Evolutionary conservation across 495 filamentous ascomycete genomes (phyloP).

Genomic region (Penicillium canescens): DNA sequence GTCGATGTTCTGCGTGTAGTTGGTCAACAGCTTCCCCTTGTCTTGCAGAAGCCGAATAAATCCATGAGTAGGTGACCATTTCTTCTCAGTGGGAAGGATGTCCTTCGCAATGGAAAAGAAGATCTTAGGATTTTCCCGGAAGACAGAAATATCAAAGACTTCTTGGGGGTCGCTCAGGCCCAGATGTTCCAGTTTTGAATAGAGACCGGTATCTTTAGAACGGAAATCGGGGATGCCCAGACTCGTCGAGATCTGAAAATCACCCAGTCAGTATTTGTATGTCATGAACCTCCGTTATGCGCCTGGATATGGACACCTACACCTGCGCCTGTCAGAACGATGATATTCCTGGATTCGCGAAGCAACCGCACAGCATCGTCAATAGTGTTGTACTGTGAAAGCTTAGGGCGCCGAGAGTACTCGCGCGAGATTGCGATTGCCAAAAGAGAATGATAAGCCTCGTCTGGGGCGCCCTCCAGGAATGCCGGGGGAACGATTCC

Average conservation of each 20-base stretch:
- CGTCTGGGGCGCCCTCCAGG: slow-evolving; percentile 71
- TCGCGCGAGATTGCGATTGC: slow-evolving; percentile 79
- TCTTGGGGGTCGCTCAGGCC: slow-evolving; percentile 87
- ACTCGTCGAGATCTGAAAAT: slow-evolving; percentile 66
- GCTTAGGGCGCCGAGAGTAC: slow-evolving; percentile 76
- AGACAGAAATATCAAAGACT: slow-evolving; percentile 87
- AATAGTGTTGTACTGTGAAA: slow-evolving; percentile 78
- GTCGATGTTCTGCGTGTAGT: slow-evolving; percentile 99
- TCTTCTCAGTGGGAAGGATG: slow-evolving; percentile 74
- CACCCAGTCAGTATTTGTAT: neutral
- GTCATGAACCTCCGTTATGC: neutral
- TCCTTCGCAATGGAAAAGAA: slow-evolving; percentile 93
- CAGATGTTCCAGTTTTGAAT: slow-evolving; percentile 72
- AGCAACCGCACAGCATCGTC: slow-evolving; percentile 84
- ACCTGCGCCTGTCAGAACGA: slow-evolving; percentile 92
- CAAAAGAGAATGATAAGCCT: slow-evolving; percentile 73
- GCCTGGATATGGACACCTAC: slow-evolving; percentile 37
- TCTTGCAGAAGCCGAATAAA: slow-evolving; percentile 95
- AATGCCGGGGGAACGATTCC: slow-evolving; percentile 75
- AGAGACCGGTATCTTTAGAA: slow-evolving; percentile 65
- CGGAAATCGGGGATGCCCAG: slow-evolving; percentile 70
- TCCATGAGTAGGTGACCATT: slow-evolving; percentile 85
- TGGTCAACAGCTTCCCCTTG: slow-evolving; percentile 87
- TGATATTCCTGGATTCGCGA: slow-evolving; percentile 73
- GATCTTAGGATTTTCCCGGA: slow-evolving; percentile 81